Base-by-base conservation (phyloP, 768 basidiomycete species). In the Podaxis mareebaensis region DNA sequence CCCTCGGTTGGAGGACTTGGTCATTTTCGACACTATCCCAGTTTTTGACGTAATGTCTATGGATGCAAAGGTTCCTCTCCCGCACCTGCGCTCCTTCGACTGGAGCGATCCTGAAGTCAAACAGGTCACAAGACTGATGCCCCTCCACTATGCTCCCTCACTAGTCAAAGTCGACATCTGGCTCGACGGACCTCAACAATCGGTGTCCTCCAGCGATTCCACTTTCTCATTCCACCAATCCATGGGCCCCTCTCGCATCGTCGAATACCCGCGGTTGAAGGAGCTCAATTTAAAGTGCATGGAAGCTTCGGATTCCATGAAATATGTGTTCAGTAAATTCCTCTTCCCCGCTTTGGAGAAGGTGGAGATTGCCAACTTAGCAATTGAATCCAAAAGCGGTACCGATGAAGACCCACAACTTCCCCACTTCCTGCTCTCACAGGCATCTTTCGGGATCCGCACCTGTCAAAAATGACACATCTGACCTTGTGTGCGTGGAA, bases 381-480 rank as follows among this genome's bases (percentile, higher is more conserved):
- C 75, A 58, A 46, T 57, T 22, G 70, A 12, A 20, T 55, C 33
- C 69, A 20, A 68, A 67, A 20, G 66, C 68, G 38, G 68, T 68
- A 26, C 54, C 59, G 36, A 69, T 67, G 66, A 44, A 36, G 64
- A 58, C 64, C 33, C 36, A 58, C 59, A 20, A 12, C 63, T 74
- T 13, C 79, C 81, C 57, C 67, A 5, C 72, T 86, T 58, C 82
- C 82, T 42, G 77, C 80, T 33, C 76, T 83, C 30, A 83, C 85
- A 70, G 78, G 74, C 40, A 74, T 87, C 61, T 84, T 86, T 69
- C 80, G 81, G 58, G 84, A 87, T 71, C 84, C 85, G 5, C 83
- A 84, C 55, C 78, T 86, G 30, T 79, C 76, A 3, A 68, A 74
- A 60, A 74, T 87, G 40, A 82, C 83, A 33, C 77, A 82, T 64